Conservation (phyloP, 1,284 basidiomycete genomes). For the Tilletia indica region DNA sequence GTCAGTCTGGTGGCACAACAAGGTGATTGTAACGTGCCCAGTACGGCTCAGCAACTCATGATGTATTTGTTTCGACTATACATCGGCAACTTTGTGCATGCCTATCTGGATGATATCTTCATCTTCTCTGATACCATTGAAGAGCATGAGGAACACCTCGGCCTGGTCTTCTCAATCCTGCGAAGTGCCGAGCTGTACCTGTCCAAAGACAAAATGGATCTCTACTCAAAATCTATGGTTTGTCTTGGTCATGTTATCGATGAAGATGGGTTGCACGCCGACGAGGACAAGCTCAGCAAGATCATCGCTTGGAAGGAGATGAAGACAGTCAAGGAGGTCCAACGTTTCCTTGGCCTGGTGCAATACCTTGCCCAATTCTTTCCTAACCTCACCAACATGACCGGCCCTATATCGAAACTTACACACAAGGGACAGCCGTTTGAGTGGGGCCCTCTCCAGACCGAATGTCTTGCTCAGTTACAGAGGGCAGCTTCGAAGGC, state of each 20-base stretch:
- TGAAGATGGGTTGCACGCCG: not conserved
- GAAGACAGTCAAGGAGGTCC: no score
- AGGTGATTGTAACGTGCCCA: constrained; percentile 55
- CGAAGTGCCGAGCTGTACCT: not conserved
- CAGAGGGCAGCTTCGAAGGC: no score
- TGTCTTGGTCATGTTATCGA: constrained; percentile 14
- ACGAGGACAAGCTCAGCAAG: no score
- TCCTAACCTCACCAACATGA: no score
- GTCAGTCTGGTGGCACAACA: constrained; percentile 54
- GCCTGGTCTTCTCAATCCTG: not conserved
- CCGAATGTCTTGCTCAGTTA: no score
- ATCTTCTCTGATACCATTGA: constrained; percentile 48
- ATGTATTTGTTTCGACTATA: constrained; percentile 50
- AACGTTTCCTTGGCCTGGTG: no score
- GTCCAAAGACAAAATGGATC: not conserved
- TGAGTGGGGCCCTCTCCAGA: no score
- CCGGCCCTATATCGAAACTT: no score
- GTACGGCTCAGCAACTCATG: constrained; percentile 57
- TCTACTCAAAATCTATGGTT: not conserved
- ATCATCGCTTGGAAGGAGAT: no score
- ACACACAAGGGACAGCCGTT: no score
- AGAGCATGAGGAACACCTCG: constrained; percentile 54
- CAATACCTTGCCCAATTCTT: no score
- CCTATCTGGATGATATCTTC: constrained; percentile 58
- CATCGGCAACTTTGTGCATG: constrained; percentile 51